phyloP scores from a whole-genome alignment of 2,329 filamentous ascomycete genomes.

The Penicillium sp. region DNA sequence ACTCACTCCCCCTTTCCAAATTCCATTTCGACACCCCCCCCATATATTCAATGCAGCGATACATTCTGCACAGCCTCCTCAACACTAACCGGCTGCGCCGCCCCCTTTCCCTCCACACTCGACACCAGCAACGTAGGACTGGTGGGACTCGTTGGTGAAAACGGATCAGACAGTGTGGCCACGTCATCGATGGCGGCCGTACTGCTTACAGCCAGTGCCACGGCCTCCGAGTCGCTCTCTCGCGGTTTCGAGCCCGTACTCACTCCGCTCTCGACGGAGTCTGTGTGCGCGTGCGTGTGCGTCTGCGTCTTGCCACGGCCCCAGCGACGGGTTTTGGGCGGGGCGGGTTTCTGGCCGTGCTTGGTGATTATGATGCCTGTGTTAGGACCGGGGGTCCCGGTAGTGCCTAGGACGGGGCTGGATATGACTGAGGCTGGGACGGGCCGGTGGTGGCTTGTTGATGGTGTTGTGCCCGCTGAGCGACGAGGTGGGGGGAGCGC shows the following conservation, averaged over 20 bases:
- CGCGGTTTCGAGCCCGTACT: slow-evolving; percentile 18
- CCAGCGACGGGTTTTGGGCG: slow-evolving; percentile 47
- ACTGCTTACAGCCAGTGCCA: slow-evolving; percentile 5
- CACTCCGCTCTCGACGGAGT: slow-evolving; percentile 27
- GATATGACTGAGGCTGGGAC: slow-evolving; percentile 5
- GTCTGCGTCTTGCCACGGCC: slow-evolving; percentile 31
- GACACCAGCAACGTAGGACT: slow-evolving; percentile 23
- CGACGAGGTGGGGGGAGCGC: slow-evolving; percentile 46
- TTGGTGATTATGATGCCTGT: slow-evolving; percentile 4
- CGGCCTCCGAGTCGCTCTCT: slow-evolving; percentile 16
- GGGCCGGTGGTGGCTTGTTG: slow-evolving; percentile 32
- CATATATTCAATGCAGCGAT: slow-evolving; percentile 21
- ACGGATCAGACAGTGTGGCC: slow-evolving; percentile 16
- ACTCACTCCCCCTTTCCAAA: neutral
- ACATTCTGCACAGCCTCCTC: slow-evolving; percentile 40
- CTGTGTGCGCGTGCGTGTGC: slow-evolving; percentile 24
- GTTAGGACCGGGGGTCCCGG: no score
- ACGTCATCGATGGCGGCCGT: neutral
- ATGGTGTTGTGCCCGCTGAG: slow-evolving; percentile 33
- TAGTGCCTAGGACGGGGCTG: slow-evolving; percentile 8
- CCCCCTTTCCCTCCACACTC: slow-evolving; percentile 6
- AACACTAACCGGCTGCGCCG: slow-evolving; percentile 28
- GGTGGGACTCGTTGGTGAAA: slow-evolving; percentile 25
- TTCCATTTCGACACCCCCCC: no score
- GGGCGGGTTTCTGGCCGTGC: slow-evolving; percentile 40